Base-by-base conservation (phyloP, 768 basidiomycete genomes). In the Panaeolus papilionaceus region DNA sequence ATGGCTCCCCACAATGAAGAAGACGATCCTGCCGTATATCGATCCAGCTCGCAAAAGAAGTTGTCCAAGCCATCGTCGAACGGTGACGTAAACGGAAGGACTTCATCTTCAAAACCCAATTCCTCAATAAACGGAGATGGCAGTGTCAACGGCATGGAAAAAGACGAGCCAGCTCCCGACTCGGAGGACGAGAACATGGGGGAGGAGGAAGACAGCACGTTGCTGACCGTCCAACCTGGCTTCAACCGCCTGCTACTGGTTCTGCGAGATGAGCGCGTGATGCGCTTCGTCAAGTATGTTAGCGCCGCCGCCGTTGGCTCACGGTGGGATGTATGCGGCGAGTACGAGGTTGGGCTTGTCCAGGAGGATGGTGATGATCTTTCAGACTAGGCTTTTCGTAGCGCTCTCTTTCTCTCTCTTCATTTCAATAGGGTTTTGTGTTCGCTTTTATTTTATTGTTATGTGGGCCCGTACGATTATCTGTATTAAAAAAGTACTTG, bases 231-330 rank as follows among this genome's bases (percentile, higher is more conserved):
- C 51, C 92, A 94, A 71, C 93, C 96, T 0, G 91, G 92, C 4
- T 99, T 95, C 81, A 98, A 98, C 77, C 86, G 90, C 18, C 83
- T 99, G 9, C 82, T 96, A 37, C 84, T 99, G 42, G 96, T 98
- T 26, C 81, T 98, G 66, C 87, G 97, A 16, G 97, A 99, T 77
- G 93, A 95, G 74, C 88, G 92, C 20, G 96, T 99, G 61, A 91
- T 99, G 89, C 88, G 88, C 47, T 99, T 98, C 76, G 94, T 96
- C 70, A 99, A 98, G 77, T 99, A 99, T 73, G 88, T 98, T 20
- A 93, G 92, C 33, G 94, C 93, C 16, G 89, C 90, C 1, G 97
- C 97, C 0, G 88, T 90, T 63, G 94, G 95, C 9, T 95, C 94
- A 37, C 83, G 97, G 64, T 99, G 95, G 95, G 97, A 99, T 76